phyloP scores from a whole-genome alignment of 2,329 filamentous ascomycete genomes.

The Colletotrichum limetticola region DNA sequence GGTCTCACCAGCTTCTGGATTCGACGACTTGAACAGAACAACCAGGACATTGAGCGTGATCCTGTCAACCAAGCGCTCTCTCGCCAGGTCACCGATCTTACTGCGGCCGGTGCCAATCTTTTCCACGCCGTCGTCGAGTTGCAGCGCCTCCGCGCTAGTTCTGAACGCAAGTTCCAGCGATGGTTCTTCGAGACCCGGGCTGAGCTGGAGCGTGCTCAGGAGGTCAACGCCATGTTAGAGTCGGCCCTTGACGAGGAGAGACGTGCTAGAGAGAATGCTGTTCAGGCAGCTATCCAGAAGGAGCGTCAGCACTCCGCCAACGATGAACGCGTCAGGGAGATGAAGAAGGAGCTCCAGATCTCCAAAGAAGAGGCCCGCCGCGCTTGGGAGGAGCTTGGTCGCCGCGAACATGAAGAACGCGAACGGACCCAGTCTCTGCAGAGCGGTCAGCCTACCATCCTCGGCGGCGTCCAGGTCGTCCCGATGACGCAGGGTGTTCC shows the following conservation, averaged over 20 bases:
- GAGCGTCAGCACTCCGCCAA: constrained; percentile 76
- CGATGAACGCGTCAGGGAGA: constrained; percentile 85
- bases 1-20: constrained; percentile 98
- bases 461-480: constrained; percentile 94
- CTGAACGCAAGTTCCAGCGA: constrained; percentile 95
- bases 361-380: constrained; percentile 95
- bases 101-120: constrained; percentile 93
- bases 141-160: constrained; percentile 91
- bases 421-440: constrained; percentile 88
- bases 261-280: constrained; percentile 73
- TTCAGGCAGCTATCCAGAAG: constrained; percentile 72
- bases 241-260: constrained; percentile 79
- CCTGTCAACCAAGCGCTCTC: constrained; percentile 89
- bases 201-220: constrained; percentile 86
- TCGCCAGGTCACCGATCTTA: constrained; percentile 95
- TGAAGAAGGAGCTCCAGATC: constrained; percentile 92
- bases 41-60: constrained; percentile 83
- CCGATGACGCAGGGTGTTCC: constrained; percentile 83
- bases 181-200: constrained; percentile 97
- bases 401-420: constrained; percentile 91
- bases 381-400: constrained; percentile 96
- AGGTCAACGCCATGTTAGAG: constrained; percentile 85
- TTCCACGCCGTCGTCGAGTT: constrained; percentile 98
- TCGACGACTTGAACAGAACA: constrained; percentile 88
- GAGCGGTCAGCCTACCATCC: constrained; percentile 86